A percentile compares a stretch with the other conserved stretches of the same genome.
Conservation (phyloP, 768 basidiomycete species). For the Rhodotorula diobovata region DNA sequence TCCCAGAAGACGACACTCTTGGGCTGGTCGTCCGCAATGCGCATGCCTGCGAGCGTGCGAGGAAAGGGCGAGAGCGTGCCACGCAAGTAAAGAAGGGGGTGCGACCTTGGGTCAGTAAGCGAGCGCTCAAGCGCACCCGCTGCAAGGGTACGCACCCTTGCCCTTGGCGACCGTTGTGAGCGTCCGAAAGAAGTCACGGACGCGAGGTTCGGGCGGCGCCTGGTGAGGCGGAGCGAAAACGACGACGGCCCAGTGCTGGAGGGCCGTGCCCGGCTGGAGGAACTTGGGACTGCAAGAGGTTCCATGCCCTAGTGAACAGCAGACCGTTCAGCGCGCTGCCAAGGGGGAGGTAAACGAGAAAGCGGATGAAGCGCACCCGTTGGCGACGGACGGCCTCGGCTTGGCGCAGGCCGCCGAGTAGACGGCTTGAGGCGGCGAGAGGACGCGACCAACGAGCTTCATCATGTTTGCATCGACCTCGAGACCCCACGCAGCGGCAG, state of each 20-base stretch:
- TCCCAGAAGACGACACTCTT: background rate
- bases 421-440: slow-evolving; percentile 14
- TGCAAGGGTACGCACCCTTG: background rate
- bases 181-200: slow-evolving; percentile 13
- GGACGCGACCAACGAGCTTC: slow-evolving; percentile 5
- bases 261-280: slow-evolving; percentile 7
- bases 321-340: too few species aligned
- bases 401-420: slow-evolving; percentile 6
- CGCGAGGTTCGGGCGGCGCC: background rate
- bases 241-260: slow-evolving; percentile 32
- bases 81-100: too few species aligned
- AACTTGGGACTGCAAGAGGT: slow-evolving; percentile 22
- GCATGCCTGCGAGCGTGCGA: background rate
- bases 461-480: slow-evolving; percentile 15
- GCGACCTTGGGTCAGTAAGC: too few species aligned
- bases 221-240: background rate
- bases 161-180: background rate
- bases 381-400: slow-evolving; percentile 11
- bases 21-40: background rate
- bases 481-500: slow-evolving; percentile 20
- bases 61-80: too few species aligned
- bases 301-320: slow-evolving; percentile 25
- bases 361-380: slow-evolving; percentile 3
- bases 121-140: too few species aligned
- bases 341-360: too few species aligned